Evolutionary conservation across 495 filamentous ascomycete species (phyloP), one percentile per base, ranked within the genome.

Genomic region (Annulohypoxylon nitens): DNA sequence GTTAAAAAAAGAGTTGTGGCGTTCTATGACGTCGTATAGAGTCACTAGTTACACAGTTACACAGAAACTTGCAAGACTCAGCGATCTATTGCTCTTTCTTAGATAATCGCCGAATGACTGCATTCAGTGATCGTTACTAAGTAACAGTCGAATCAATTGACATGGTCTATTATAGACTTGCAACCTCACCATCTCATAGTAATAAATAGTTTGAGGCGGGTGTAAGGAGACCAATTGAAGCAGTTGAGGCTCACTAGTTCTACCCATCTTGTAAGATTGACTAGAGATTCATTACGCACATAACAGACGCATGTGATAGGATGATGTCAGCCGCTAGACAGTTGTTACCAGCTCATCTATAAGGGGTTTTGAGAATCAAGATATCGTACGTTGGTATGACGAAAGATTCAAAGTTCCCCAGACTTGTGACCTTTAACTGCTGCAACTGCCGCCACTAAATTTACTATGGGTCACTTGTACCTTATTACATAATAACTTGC

Each of bases 261-360:
- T 60, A 26, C 26, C 12, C 4, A 43, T 34, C 43, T 60, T 11
- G 36, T 41, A 41, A 39, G 57, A 60, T 58, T 9, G 54, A 60
- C 58, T 30, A 25, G 18, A 57, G 39, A 9, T 67, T 67, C 7
- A 58, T 66, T 61, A 67, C 69, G 11, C 23, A 53, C 53, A 60
- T 64, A 64, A 41, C 2, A 12, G 37, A 65, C 16, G 60, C 47
- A 61, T 61, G 60, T 60, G 59, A 64, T 68, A 4, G n/a, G 26
- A 73, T 73, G 70, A 73, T 73, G 64, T 73, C 59, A 73, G 64
- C 70, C 43, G 39, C 23, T 54, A 33, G 58, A 61, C 25, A 48
- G 47, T 25, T 62, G 62, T 55, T 71, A 54, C 62, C 43, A 12
- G 50, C 7, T 3, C 8, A 26, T 30, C 1, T 12, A 26, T 30